phyloP scores from a whole-genome alignment of 352 stramenopile genomes.

The Phytophthora ohioensis region DNA sequence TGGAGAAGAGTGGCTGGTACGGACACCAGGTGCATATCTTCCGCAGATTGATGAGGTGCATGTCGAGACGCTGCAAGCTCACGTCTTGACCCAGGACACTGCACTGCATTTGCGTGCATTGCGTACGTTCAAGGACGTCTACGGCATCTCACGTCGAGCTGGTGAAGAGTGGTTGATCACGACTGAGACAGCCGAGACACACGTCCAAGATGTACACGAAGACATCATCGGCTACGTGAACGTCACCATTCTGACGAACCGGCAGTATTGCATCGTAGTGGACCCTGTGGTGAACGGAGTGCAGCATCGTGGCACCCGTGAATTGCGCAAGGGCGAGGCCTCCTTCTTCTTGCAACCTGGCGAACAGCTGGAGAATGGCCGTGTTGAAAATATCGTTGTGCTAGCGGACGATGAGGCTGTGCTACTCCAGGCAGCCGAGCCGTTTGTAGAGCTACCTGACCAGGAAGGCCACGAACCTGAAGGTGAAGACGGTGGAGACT shows the following conservation, averaged over 20 bases:
- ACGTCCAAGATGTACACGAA: slow-evolving; percentile 85
- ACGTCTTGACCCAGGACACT: slow-evolving; percentile 72
- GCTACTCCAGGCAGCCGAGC: slow-evolving; percentile 73
- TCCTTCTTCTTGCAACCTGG: slow-evolving; percentile 80
- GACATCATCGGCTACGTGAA: slow-evolving; percentile 66
- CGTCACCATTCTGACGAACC: slow-evolving; percentile 79
- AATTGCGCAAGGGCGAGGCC: slow-evolving; percentile 76
- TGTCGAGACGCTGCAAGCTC: slow-evolving; percentile 64
- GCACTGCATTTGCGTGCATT: slow-evolving; percentile 72
- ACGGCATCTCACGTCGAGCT: slow-evolving; percentile 71
- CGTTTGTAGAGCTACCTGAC: slow-evolving; percentile 58
- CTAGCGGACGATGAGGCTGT: slow-evolving; percentile 84
- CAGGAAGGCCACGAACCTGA: slow-evolving; percentile 21
- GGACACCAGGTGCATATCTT: slow-evolving; percentile 73
- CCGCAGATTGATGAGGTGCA: slow-evolving; percentile 81
- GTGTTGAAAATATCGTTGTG: slow-evolving; percentile 73
- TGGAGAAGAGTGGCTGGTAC: slow-evolving; percentile 85
- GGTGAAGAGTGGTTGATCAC: slow-evolving; percentile 87
- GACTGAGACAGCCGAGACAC: slow-evolving; percentile 72
- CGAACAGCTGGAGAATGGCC: slow-evolving; percentile 66
- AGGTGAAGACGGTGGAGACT: slow-evolving; percentile 25
- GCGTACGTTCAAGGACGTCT: slow-evolving; percentile 82
- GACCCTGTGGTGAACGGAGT: slow-evolving; percentile 74
- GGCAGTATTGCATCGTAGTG: slow-evolving; percentile 85
- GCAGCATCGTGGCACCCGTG: slow-evolving; percentile 74